Percentiles rank a stretch among this genome's conserved stretches.
Conservation (phyloP, 495 filamentous ascomycete genomes). For the Tuber aestivum region DNA sequence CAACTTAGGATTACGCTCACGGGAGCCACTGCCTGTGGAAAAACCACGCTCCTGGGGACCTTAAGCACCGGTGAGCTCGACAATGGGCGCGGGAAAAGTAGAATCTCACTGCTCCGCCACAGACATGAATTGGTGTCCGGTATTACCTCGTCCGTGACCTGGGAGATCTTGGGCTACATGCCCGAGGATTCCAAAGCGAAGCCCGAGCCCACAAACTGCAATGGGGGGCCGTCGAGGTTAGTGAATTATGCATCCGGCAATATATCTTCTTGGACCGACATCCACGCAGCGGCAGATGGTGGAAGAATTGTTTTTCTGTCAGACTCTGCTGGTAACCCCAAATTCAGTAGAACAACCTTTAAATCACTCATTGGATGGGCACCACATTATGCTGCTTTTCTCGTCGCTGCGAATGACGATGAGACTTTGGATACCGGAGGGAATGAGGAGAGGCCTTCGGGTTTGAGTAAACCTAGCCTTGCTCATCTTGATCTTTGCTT, state of each 20-base stretch:
- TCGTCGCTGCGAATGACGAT: constrained; percentile 73
- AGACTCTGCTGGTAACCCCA: constrained; percentile 83
- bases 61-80: constrained; percentile 81
- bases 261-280: constrained; percentile 89
- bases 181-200: constrained; percentile 37
- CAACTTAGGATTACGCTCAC: constrained; percentile 89
- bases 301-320: constrained; percentile 79
- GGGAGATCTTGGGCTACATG: constrained; percentile 83
- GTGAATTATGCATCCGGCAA: constrained; percentile 83
- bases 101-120: constrained; percentile 82
- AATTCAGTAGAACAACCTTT: constrained; percentile 79
- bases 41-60: constrained; percentile 83
- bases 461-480: constrained; percentile 62
- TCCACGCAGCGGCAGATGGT: constrained; percentile 61
- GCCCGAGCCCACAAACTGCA: background rate
- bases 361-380: constrained; percentile 90
- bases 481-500: constrained; percentile 84
- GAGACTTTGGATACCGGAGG: constrained; percentile 48
- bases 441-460: constrained; percentile 40
- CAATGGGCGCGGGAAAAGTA: constrained; percentile 83
- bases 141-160: constrained; percentile 84
- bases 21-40: constrained; percentile 86
- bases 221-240: constrained; percentile 48
- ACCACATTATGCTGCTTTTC: constrained; percentile 85
- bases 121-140: constrained; percentile 90